Conservation (phyloP, 164 flowering plant genomes). For the Cinnamomum chago region DNA sequence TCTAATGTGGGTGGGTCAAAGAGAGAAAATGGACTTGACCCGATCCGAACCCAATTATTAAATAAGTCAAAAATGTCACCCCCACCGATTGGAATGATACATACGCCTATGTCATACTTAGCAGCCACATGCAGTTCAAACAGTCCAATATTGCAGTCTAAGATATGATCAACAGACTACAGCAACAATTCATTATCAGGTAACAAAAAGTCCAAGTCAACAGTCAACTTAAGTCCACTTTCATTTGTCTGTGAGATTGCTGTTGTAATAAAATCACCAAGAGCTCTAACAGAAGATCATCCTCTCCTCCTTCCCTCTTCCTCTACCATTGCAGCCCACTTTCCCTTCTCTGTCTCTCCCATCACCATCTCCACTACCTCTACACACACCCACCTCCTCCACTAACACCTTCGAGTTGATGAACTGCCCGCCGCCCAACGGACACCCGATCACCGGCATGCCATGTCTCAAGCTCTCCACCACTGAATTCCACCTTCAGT, state of each 20-base stretch:
- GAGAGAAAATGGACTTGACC: no score
- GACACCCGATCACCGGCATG: no score
- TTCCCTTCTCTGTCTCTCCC: slow-evolving; percentile 5
- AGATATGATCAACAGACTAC: background rate
- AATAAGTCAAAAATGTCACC: background rate
- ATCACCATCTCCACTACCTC: slow-evolving; percentile 9
- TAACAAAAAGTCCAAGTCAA: background rate
- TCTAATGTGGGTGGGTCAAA: no score
- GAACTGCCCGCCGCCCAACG: no score
- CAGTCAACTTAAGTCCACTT: no score
- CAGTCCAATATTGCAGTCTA: background rate
- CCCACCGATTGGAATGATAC: background rate
- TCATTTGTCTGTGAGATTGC: background rate
- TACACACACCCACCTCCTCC: slow-evolving; percentile 17
- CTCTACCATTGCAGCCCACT: background rate
- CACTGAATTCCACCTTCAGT: no score
- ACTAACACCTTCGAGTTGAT: slow-evolving; percentile 3
- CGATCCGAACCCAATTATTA: no score
- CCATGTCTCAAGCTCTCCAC: no score
- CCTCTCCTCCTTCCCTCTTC: slow-evolving; percentile 1
- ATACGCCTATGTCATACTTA: background rate
- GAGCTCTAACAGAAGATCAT: background rate
- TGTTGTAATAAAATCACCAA: background rate
- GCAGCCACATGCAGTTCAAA: background rate
- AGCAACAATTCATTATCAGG: background rate